These are phyloP conservation scores for Allantophomopsis cytisporea DNA, from an alignment of 2,329 filamentous ascomycete genomes.

Conservation along the genomic window DNA sequence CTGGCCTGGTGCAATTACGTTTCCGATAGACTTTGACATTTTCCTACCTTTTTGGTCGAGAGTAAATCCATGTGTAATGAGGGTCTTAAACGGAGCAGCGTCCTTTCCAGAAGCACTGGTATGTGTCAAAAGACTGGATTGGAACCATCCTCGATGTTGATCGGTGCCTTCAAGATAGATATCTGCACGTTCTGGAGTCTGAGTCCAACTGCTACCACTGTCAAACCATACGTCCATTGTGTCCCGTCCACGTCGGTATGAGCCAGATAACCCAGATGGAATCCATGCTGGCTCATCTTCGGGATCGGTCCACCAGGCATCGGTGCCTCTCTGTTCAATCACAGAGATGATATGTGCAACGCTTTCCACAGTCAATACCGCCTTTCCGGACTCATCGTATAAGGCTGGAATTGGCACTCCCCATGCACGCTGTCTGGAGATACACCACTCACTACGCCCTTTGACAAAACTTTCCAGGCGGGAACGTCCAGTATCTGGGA, in stretches of 20 bases:
- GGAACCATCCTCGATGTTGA: slow-evolving; percentile 97
- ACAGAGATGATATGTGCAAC: slow-evolving; percentile 75
- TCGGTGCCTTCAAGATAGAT: slow-evolving; percentile 91
- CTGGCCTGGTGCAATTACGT: slow-evolving; percentile 66
- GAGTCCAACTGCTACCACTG: slow-evolving; percentile 86
- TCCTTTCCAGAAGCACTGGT: slow-evolving; percentile 29
- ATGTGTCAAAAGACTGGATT: slow-evolving; percentile 83
- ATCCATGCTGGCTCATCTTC: slow-evolving; percentile 69
- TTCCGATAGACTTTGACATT: slow-evolving; percentile 96
- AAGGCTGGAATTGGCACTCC: slow-evolving; percentile 91
- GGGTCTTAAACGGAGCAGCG: slow-evolving; percentile 64
- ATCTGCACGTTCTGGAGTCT: slow-evolving; percentile 49
- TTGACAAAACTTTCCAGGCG: slow-evolving; percentile 77
- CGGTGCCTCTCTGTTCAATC: slow-evolving; percentile 65
- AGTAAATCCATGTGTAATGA: slow-evolving; percentile 95
- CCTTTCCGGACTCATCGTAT: slow-evolving; percentile 59
- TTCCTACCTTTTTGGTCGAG: slow-evolving; percentile 85
- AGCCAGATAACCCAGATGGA: slow-evolving; percentile 42
- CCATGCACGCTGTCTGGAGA: slow-evolving; percentile 91
- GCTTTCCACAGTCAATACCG: slow-evolving; percentile 65
- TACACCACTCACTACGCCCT: slow-evolving; percentile 91
- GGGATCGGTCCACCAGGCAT: slow-evolving; percentile 88
- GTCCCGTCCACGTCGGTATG: slow-evolving; percentile 67
- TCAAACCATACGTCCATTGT: slow-evolving; percentile 99
- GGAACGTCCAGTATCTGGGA: slow-evolving; percentile 60